Base-by-base conservation (phyloP, 176 grass and related monocot genomes). In the Juncus effusus region DNA sequence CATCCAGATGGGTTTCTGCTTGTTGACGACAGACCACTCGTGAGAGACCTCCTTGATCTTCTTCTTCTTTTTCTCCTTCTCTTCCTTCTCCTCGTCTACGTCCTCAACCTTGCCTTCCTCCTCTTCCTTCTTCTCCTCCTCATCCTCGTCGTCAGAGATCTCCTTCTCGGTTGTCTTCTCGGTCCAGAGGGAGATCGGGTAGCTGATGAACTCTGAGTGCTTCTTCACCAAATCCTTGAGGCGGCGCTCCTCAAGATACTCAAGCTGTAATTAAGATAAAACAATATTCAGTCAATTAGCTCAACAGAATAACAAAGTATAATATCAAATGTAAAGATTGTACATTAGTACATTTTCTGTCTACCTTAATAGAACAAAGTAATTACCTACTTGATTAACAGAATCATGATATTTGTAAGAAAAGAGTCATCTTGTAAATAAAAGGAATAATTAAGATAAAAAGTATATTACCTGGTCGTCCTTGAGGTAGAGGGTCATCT, bases 1-100 rank as follows among this genome's bases (percentile, higher is more conserved):
- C 94, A 99, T 99, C 94, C 94, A 99, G 53, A 99, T 87, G 0
- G 94, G 88, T 69, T 99, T 99, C 80, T 99, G 94, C 76, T 99
- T 99, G 80, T 99, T 99, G 36, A 99, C 54, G 54, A 90, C 55
- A 15, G 84, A 68, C 94, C 94, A 99, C 69, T 99, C 94, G 0
- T 99, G 88, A 41, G 88, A 99, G 19, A 99, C 88, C 77, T 99
- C 94, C 94, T 99, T 99, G 61, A 93, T 93, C 78, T 99, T 93
- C 85, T 97, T 92, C 80, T 99, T 99, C 45, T 99, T 93, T 64
- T 93, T 93, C 10, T 90, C 83, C 28, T 93, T 87, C 14, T 89
- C 83, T 78, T 93, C 88, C 36, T 97, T 89, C 57, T 97, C 85
- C 64, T 99, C 94, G 58, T 99, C 94, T 63, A 89, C 73, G 40